A percentile compares a stretch with the other conserved stretches of the same genome.
phyloP scores from a whole-genome alignment of 306 rosid genomes.

The Cicer cuneatum region DNA sequence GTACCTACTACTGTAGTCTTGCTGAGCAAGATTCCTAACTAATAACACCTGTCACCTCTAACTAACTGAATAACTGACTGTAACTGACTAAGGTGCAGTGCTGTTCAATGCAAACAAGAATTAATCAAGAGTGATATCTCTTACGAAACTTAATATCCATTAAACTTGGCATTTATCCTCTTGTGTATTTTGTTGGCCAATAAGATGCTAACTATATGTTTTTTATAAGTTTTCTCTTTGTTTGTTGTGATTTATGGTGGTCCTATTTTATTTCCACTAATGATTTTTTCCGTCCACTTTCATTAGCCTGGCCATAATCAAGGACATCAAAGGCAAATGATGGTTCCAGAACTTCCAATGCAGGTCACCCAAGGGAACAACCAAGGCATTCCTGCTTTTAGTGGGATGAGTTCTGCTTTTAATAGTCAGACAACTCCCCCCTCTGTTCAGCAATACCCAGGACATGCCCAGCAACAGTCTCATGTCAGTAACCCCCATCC shows the following conservation, averaged over 20 bases:
- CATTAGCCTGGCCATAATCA: constrained; percentile 82
- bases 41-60: too few relatives aligned
- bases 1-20: too few relatives aligned
- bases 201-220: background rate
- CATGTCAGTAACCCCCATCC: constrained; percentile 73
- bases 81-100: too few relatives aligned
- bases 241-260: background rate
- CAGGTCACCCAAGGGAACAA: constrained; percentile 79
- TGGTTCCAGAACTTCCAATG: constrained; percentile 81
- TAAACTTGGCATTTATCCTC: constrained; percentile 8
- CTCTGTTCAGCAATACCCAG: constrained; percentile 70
- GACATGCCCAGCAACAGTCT: constrained; percentile 83
- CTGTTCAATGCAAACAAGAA: too few relatives aligned
- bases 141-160: background rate
- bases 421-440: constrained; percentile 80
- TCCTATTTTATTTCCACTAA: constrained; percentile 39
- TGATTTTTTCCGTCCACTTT: constrained; percentile 21
- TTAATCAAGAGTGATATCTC: too few relatives aligned
- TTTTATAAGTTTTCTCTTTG: background rate
- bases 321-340: constrained; percentile 87
- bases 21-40: too few relatives aligned
- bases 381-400: constrained; percentile 74
- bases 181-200: constrained; percentile 8
- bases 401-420: constrained; percentile 81
- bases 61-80: too few relatives aligned